Percentiles rank a stretch among this genome's conserved stretches.
phyloP scores from a whole-genome alignment of 495 filamentous ascomycete genomes.

The Aspergillus nidulans region DNA sequence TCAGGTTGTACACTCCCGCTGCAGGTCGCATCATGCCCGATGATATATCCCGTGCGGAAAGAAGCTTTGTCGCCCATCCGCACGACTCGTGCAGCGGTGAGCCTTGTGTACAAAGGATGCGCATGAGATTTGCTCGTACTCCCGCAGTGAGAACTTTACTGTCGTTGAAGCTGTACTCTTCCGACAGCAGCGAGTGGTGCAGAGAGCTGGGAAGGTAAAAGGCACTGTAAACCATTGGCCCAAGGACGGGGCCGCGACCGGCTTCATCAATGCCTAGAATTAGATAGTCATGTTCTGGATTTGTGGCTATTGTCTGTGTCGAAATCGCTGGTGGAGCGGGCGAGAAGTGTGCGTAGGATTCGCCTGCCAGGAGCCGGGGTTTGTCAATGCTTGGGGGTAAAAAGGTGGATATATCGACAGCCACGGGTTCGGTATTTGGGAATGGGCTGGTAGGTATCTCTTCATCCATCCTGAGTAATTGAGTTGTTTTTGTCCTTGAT shows the following conservation, averaged over 20 bases:
- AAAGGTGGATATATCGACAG: slow-evolving; percentile 48
- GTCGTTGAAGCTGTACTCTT: slow-evolving; percentile 83
- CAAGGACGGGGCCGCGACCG: slow-evolving; percentile 88
- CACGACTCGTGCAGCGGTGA: slow-evolving; percentile 64
- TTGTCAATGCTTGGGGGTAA: slow-evolving; percentile 73
- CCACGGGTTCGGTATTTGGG: slow-evolving; percentile 25
- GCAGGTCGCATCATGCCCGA: slow-evolving; percentile 70
- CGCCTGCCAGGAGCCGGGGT: slow-evolving; percentile 58
- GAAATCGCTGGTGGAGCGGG: slow-evolving; percentile 53
- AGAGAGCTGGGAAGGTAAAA: slow-evolving; percentile 72
- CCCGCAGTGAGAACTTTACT: slow-evolving; percentile 78
- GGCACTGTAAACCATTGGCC: slow-evolving; percentile 94
- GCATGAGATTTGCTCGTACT: slow-evolving; percentile 72
- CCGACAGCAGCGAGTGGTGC: slow-evolving; percentile 67
- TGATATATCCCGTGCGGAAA: slow-evolving; percentile 81
- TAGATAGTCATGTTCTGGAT: slow-evolving; percentile 23
- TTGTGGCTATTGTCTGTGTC: slow-evolving; percentile 11
- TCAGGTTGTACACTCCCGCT: slow-evolving; percentile 69
- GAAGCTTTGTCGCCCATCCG: slow-evolving; percentile 75
- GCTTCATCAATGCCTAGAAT: slow-evolving; percentile 93
- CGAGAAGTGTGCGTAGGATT: slow-evolving; percentile 82
- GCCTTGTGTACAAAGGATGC: slow-evolving; percentile 59
- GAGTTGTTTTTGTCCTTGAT: not conserved
- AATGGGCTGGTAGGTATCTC: not conserved
- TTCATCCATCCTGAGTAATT: not conserved